Percentiles rank a stretch among this genome's conserved stretches.
These are phyloP conservation scores for Aspergillus hortae DNA, from an alignment of 2,329 filamentous ascomycete genomes.

Conservation along the genomic window DNA sequence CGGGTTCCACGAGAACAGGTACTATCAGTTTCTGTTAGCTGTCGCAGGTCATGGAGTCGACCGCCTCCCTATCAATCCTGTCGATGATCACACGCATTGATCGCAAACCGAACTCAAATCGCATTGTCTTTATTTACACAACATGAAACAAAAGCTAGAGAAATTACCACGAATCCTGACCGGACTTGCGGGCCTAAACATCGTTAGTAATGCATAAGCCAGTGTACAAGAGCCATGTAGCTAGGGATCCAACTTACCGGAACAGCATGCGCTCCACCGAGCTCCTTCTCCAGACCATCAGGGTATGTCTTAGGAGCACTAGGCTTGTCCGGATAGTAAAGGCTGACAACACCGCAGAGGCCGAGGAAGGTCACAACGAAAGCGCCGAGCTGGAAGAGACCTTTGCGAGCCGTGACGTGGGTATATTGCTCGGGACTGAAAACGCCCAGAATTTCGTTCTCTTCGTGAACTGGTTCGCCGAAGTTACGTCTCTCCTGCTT, in stretches of 20 bases:
- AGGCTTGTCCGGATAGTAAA: constrained; percentile 68
- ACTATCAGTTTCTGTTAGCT: too few species aligned
- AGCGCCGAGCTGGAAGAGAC: constrained; percentile 62
- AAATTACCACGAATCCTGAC: constrained; percentile 36
- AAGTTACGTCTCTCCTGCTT: constrained; percentile 96
- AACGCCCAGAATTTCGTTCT: constrained; percentile 87
- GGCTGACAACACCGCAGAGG: constrained; percentile 64
- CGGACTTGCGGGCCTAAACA: constrained; percentile 37
- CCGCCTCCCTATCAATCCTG: too few species aligned
- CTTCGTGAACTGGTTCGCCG: constrained; percentile 93
- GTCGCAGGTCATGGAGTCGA: too few species aligned
- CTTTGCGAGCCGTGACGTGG: constrained; percentile 71
- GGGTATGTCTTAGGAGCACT: constrained; percentile 66
- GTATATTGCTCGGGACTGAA: constrained; percentile 89
- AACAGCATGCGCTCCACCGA: constrained; percentile 66
- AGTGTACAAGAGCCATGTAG: not conserved
- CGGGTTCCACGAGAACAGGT: too few species aligned
- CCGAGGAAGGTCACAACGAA: constrained; percentile 64
- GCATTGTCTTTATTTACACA: constrained; percentile 41
- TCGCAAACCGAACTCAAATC: constrained; percentile 28
- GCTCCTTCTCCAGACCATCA: constrained; percentile 68
- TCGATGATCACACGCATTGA: not conserved
- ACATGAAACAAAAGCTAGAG: constrained; percentile 21
- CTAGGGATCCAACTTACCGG: constrained; percentile 52
- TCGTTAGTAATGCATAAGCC: not conserved